phyloP scores from a whole-genome alignment of 441 rosid species.

The Breynia disticha region DNA sequence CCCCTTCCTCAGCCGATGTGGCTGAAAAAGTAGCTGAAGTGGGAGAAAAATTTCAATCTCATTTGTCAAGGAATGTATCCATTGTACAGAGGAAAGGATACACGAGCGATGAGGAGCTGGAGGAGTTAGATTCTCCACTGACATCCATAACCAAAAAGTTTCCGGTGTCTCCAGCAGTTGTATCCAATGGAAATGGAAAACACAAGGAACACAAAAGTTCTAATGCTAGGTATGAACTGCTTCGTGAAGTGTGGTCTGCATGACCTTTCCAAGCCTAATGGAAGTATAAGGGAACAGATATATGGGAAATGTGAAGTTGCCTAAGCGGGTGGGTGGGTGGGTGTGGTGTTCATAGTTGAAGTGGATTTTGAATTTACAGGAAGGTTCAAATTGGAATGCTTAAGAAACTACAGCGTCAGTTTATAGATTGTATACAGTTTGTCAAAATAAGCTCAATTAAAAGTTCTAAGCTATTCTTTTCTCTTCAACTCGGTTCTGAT shows the following conservation, averaged over 20 bases:
- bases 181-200: slow-evolving; percentile 24
- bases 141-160: slow-evolving; percentile 39
- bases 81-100: slow-evolving; percentile 71
- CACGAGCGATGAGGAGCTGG: slow-evolving; percentile 81
- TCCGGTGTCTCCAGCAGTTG: slow-evolving; percentile 25
- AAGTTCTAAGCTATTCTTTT: too few relatives aligned
- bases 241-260: slow-evolving; percentile 65
- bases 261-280: slow-evolving; percentile 9
- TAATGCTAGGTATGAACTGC: slow-evolving; percentile 54
- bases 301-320: too few relatives aligned
- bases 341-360: too few relatives aligned
- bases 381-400: too few relatives aligned
- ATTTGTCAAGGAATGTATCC: slow-evolving; percentile 45
- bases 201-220: slow-evolving; percentile 13
- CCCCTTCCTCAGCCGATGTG: slow-evolving; percentile 45
- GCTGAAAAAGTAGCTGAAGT: slow-evolving; percentile 53
- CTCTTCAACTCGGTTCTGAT: too few relatives aligned
- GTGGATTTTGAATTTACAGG: too few relatives aligned
- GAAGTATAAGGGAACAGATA: too few relatives aligned
- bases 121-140: slow-evolving; percentile 66
- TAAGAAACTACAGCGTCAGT: too few relatives aligned
- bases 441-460: too few relatives aligned
- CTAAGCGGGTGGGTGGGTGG: too few relatives aligned
- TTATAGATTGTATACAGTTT: too few relatives aligned
- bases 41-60: slow-evolving; percentile 28